Base-by-base conservation (phyloP, 345 rosid genomes). In the Pistacia integerrima region DNA sequence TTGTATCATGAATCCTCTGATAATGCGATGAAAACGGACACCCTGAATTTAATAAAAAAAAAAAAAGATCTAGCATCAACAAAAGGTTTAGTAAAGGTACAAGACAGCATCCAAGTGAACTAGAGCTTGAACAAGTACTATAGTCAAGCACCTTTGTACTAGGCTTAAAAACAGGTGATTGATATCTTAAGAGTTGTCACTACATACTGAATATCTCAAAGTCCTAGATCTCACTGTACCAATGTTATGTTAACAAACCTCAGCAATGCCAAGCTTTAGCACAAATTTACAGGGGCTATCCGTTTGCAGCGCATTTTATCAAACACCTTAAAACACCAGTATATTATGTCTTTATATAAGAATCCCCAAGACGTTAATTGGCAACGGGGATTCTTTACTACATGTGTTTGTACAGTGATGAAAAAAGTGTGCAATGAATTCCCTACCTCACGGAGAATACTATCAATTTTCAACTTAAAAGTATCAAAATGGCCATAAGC, bases 1-100 rank as follows among this genome's bases (percentile, higher is more conserved):
- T 87, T 92, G 98, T 44, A 90, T 85, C 97, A 94, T 91, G 81
- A 90, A 92, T 46, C 97, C 91, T 84, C 90, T 96, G 70, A 91
- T 87, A 11, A 91, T 79, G 35, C 95, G 97, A 80, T 93, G 98
- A 79, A 96, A 90, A 44, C 90, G 77, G 61, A 84, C 86, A 62
- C 98, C 99, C 99, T 93, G 85, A 62, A 25, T 25, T 25, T 25
- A 25, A 25, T n/a, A 25, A 79, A 86, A 38, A 74, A 64, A 69
- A 30, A 64, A 60, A 52, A 13, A 52, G 17, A 52, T 52, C 16
- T 13, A 52, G 8, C 56, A 52, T 52, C 16, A 11, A 52, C 56
- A 11, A 52, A 1, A 52, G 63, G 33, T 10, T 11, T 6, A 4
- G 63, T 11, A 20, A 13, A 80, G 20, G 36, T 22, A 56, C 30